A percentile compares a stretch with the other conserved stretches of the same genome.
Evolutionary conservation across 768 basidiomycete genomes (phyloP).

Genomic region (Pilatotrama ljubarskyi): DNA sequence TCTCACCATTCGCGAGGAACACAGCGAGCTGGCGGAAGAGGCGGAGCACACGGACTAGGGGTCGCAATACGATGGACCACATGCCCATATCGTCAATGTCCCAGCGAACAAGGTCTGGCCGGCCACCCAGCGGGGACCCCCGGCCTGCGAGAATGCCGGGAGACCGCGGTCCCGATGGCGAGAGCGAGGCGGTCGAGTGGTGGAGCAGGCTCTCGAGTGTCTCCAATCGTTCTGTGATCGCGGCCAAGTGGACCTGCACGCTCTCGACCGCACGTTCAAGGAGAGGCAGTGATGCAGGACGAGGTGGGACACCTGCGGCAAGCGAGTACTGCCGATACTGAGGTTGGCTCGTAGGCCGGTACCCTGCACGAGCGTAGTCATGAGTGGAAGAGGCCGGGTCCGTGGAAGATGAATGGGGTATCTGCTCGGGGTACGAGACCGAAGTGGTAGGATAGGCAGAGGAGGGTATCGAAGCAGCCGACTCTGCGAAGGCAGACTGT

Average conservation of each 20-base stretch:
- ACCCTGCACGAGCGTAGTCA: conserved; percentile 6
- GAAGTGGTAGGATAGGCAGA: conserved; percentile 35
- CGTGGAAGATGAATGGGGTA: conserved; percentile 18
- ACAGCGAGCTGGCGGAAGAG: conserved; percentile 49
- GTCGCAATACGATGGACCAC: conserved; percentile 75
- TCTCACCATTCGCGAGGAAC: conserved; percentile 62
- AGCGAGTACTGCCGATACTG: conserved; percentile 25
- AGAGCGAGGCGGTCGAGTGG: conserved; percentile 37
- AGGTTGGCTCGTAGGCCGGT: conserved; percentile 18
- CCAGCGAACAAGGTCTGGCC: conserved; percentile 39
- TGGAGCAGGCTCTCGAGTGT: conserved; percentile 48
- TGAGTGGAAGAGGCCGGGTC: conserved; percentile 7
- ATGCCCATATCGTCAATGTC: conserved; percentile 82
- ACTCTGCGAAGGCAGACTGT: conserved; percentile 66
- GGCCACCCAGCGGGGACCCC: conserved; percentile 19
- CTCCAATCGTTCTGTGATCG: conserved; percentile 69
- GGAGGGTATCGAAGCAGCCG: conserved; percentile 41
- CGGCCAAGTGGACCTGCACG: conserved; percentile 79
- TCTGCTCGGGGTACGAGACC: conserved; percentile 20
- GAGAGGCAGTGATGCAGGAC: conserved; percentile 42
- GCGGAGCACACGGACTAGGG: conserved; percentile 53
- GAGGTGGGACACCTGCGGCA: conserved; percentile 25
- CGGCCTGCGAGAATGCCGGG: conserved; percentile 16
- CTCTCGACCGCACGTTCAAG: conserved; percentile 79
- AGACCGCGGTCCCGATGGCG: conserved; percentile 25